Base-by-base conservation (phyloP, 106 monocot genomes). In the Platanthera zijinensis region DNA sequence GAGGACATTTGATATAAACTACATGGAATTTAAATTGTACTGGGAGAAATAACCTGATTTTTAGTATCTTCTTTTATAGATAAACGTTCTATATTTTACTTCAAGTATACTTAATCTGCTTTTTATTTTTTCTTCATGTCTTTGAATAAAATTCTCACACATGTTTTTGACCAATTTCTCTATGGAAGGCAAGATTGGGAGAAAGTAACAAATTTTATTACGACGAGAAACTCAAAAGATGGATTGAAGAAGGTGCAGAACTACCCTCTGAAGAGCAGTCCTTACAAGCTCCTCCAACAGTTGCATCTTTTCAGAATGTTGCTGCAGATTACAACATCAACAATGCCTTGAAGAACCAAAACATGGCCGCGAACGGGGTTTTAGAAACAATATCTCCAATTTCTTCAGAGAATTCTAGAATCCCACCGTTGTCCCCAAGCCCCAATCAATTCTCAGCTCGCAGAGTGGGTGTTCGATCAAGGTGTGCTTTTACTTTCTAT, bases 131-230 rank as follows among this genome's bases (percentile, higher is more conserved):
- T 45, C 7, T 18, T 1, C 28, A 1, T 15, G 10, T 54, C 45
- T 79, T 10, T 61, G 48, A 70, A 70, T 47, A 48, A 70, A 70
- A 48, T 17, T 1, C 3, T 1, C n/a, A 48, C 70, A 67, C 50
- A 50, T 51, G 1, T 52, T 12, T 52, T 12, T 78, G 9, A 12
- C 9, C 13, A 57, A 7, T 52, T 52, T 28, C 48, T 52, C 21
- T 5, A 68, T 68, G 1, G 1, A 56, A 96, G 96, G 96, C 93
- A 51, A 96, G 90, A 76, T 74, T 96, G 67, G 92, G 96, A 52
- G 89, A 93, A 74, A 75, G 69, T 5, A 96, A 96, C 81, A 96
- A 87, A 75, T 96, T 96, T 66, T 96, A 93, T 79, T 96, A 96
- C 69, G 90, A 96, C 64, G 96, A 96, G 62, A 92, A 96, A 53